Evolutionary conservation across 768 basidiomycete genomes (phyloP).

Genomic region (Coprinopsis marcescibilis): DNA sequence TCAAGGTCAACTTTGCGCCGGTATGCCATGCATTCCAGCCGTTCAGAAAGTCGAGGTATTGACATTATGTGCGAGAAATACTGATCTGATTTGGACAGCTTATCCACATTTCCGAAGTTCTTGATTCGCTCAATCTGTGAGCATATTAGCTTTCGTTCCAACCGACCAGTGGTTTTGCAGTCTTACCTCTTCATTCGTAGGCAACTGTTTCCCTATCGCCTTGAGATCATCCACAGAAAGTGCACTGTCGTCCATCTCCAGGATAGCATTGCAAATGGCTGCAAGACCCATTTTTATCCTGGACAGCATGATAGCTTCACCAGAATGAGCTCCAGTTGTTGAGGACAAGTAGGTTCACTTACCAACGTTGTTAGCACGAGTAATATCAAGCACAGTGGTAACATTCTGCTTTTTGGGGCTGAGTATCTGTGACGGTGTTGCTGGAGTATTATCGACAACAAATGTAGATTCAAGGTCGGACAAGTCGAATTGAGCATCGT

Average conservation of each 20-base stretch:
- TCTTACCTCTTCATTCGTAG: slow-evolving; percentile 75
- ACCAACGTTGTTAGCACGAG: slow-evolving; percentile 83
- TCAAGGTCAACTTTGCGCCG: slow-evolving; percentile 78
- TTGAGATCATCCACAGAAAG: slow-evolving; percentile 73
- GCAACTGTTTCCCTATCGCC: slow-evolving; percentile 67
- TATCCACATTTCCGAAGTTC: slow-evolving; percentile 64
- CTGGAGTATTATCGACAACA: slow-evolving; percentile 42
- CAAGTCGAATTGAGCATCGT: slow-evolving; percentile 44
- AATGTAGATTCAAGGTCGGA: slow-evolving; percentile 75
- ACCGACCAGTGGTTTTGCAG: neutral
- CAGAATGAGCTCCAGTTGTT: neutral
- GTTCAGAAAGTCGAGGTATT: slow-evolving; percentile 68
- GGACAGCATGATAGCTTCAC: slow-evolving; percentile 87
- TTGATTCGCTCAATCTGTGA: slow-evolving; percentile 56
- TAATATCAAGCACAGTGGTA: slow-evolving; percentile 72
- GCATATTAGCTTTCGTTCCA: neutral
- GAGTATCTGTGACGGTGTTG: slow-evolving; percentile 35
- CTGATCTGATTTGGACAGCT: slow-evolving; percentile 78
- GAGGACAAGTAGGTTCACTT: slow-evolving; percentile 9
- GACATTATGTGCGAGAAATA: slow-evolving; percentile 74
- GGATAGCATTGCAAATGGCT: slow-evolving; percentile 64
- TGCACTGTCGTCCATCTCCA: slow-evolving; percentile 64
- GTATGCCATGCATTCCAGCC: slow-evolving; percentile 81
- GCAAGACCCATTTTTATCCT: slow-evolving; percentile 60
- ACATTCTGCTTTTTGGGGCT: slow-evolving; percentile 53